phyloP scores from a whole-genome alignment of 192 early-diverging fungal species.

The Podila horticola region DNA sequence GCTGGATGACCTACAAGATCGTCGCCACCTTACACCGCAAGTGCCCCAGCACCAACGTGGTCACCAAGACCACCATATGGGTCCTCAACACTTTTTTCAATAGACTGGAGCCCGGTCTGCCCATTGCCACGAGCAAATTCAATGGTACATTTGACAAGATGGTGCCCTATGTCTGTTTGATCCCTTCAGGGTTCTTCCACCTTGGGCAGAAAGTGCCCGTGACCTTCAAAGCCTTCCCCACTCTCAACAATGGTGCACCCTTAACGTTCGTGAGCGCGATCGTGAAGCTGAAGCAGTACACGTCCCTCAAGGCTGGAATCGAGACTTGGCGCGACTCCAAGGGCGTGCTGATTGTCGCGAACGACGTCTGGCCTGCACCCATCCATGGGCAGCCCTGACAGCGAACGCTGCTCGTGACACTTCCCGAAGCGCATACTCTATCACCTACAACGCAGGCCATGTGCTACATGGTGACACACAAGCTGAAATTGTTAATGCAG shows the following conservation, averaged over 20 bases:
- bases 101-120: background rate
- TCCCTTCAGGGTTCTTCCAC: slow-evolving; percentile 11
- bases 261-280: slow-evolving; percentile 8
- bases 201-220: slow-evolving; percentile 20
- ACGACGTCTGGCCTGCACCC: no score
- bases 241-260: background rate
- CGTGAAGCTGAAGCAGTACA: slow-evolving; percentile 38
- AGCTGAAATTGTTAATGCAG: slow-evolving; percentile 3
- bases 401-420: background rate
- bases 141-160: background rate
- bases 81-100: slow-evolving; percentile 10
- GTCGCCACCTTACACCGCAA: slow-evolving; percentile 7
- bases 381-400: background rate
- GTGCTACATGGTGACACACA: background rate
- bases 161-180: slow-evolving; percentile 15
- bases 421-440: background rate
- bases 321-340: background rate
- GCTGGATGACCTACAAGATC: slow-evolving; percentile 23
- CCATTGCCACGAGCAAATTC: slow-evolving; percentile 7
- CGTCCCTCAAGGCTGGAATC: background rate
- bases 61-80: slow-evolving; percentile 5
- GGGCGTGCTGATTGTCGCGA: background rate
- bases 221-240: slow-evolving; percentile 9
- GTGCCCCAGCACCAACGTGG: slow-evolving; percentile 14
- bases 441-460: background rate